Evolutionary conservation across 2,329 filamentous ascomycete species (phyloP).

Genomic region (Beauveria sp.): DNA sequence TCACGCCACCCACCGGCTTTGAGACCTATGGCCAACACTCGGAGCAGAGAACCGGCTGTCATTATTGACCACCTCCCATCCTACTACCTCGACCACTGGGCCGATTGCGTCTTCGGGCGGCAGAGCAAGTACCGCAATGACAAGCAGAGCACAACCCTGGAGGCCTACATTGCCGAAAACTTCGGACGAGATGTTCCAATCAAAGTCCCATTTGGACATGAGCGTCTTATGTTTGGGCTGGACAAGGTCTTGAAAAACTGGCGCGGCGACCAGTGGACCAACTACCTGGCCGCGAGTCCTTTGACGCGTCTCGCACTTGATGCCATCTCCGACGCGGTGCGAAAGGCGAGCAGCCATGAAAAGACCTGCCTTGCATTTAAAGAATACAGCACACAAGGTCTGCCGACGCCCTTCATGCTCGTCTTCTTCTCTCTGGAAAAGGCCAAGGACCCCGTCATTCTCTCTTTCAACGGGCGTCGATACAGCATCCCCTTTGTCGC

Average conservation of each 20-base stretch:
- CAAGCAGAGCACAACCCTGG: neutral
- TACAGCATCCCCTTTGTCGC: neutral
- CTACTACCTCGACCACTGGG: neutral
- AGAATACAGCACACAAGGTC: neutral
- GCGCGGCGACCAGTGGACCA: neutral
- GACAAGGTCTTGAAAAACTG: neutral
- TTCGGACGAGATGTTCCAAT: neutral
- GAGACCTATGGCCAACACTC: no score
- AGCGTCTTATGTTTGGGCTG: neutral
- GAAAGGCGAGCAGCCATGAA: neutral
- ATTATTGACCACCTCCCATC: neutral
- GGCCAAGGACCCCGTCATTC: neutral
- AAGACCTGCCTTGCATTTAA: neutral
- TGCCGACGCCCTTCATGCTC: neutral
- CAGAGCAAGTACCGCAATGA: neutral
- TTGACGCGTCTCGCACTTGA: neutral
- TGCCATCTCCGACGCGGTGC: neutral
- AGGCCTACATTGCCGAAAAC: neutral
- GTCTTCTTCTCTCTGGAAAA: neutral
- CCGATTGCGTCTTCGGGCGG: neutral
- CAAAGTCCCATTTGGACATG: neutral
- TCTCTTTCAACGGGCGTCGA: neutral
- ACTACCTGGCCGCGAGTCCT: neutral
- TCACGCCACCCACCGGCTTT: no score
- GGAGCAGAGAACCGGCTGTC: no score